Conservation (phyloP, 345 rosid genomes). For the Mangifera indica region DNA sequence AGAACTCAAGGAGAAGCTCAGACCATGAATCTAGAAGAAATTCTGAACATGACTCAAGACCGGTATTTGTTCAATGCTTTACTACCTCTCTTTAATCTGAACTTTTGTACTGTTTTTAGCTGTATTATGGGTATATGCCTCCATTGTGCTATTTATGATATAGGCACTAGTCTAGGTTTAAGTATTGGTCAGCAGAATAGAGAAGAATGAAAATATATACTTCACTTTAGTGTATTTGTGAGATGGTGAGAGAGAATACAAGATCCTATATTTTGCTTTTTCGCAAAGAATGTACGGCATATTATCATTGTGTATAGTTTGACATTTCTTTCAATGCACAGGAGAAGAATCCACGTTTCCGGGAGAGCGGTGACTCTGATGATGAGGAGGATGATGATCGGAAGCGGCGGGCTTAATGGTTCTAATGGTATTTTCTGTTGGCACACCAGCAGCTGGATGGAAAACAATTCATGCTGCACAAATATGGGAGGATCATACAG, state of each 20-base stretch:
- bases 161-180: neutral
- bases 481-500: neutral
- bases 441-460: neutral
- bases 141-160: too few relatives aligned
- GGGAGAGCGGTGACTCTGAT: slow-evolving; percentile 93
- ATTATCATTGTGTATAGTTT: neutral
- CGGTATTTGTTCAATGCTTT: slow-evolving; percentile 36
- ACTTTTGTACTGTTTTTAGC: neutral
- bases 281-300: neutral
- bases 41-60: slow-evolving; percentile 67
- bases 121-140: too few relatives aligned
- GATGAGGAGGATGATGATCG: slow-evolving; percentile 87
- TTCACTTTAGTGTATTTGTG: neutral
- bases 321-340: slow-evolving; percentile 29
- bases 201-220: neutral
- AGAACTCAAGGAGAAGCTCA: slow-evolving; percentile 58
- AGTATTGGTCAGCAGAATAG: neutral
- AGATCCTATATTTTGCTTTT: neutral
- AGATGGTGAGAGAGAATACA: neutral
- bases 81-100: neutral
- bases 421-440: neutral
- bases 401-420: slow-evolving; percentile 45
- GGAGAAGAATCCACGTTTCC: slow-evolving; percentile 98
- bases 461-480: neutral
- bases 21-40: slow-evolving; percentile 68